phyloP scores from a whole-genome alignment of 768 basidiomycete species.

The Phallus indusiatus region DNA sequence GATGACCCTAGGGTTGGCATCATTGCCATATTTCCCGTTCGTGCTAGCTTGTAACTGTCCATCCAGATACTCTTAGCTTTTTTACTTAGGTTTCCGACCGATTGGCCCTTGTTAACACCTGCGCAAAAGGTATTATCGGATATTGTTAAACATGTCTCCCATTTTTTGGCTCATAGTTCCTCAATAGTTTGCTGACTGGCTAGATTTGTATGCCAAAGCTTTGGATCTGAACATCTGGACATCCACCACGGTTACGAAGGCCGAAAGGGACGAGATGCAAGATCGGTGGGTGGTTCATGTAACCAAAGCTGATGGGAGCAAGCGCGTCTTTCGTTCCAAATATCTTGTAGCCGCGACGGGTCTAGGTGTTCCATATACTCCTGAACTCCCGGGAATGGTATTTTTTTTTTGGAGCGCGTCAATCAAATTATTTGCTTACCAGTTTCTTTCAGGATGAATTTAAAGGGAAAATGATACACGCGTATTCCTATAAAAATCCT shows the following conservation, averaged over 20 bases:
- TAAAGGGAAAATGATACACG: background rate
- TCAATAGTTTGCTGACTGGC: slow-evolving; percentile 28
- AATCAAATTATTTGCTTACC: background rate
- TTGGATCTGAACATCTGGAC: slow-evolving; percentile 38
- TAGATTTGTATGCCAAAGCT: slow-evolving; percentile 30
- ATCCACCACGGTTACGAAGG: slow-evolving; percentile 10
- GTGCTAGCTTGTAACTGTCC: background rate
- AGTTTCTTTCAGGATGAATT: background rate
- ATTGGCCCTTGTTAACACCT: background rate
- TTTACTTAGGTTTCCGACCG: background rate
- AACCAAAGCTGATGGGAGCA: background rate
- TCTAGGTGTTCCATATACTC: background rate
- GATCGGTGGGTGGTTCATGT: background rate
- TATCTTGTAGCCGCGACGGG: background rate
- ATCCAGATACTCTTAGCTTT: background rate
- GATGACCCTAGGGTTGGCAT: background rate
- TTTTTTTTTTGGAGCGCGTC: background rate
- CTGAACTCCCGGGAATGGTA: background rate
- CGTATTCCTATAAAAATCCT: background rate
- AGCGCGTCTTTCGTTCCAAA: background rate
- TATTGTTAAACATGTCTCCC: background rate
- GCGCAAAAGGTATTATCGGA: background rate
- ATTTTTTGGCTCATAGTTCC: background rate
- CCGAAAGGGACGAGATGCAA: background rate
- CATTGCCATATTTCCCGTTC: background rate